Evolutionary conservation across 2,329 filamentous ascomycete species (phyloP).

Genomic region (Dactylellina parvicollis): DNA sequence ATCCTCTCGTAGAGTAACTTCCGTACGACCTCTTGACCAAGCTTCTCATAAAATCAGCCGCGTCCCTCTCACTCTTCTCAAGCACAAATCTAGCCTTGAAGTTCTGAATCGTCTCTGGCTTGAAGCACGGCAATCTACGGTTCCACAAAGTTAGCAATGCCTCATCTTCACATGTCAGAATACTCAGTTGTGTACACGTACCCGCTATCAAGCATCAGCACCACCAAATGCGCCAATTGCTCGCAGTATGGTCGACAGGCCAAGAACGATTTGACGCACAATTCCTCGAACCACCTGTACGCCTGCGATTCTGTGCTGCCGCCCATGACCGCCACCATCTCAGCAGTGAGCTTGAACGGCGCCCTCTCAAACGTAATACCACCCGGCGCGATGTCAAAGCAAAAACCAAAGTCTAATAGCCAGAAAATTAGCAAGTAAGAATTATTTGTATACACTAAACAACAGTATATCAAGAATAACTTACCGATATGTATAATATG

Average conservation of each 20-base stretch:
- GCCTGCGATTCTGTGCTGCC: conserved; percentile 83
- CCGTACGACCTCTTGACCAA: conserved; percentile 89
- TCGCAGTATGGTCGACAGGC: conserved; percentile 85
- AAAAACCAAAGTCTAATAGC: conserved; percentile 86
- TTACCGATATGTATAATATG: conserved; percentile 88
- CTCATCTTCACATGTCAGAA: background rate
- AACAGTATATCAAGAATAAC: conserved; percentile 12
- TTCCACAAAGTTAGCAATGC: background rate
- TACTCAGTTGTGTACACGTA: conserved; percentile 21
- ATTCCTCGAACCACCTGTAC: conserved; percentile 95
- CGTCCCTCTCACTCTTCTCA: conserved; percentile 89
- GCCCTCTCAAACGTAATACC: conserved; percentile 97
- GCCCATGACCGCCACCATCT: conserved; percentile 99
- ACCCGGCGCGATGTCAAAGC: conserved; percentile 97
- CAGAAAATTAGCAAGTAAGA: background rate
- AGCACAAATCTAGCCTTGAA: conserved; percentile 93
- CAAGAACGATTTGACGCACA: conserved; percentile 94
- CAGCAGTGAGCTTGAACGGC: conserved; percentile 95
- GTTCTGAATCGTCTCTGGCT: conserved; percentile 90
- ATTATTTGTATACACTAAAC: background rate
- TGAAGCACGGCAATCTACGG: conserved; percentile 83
- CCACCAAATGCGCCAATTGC: conserved; percentile 87
- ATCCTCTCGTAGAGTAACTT: conserved; percentile 90
- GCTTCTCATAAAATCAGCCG: conserved; percentile 90
- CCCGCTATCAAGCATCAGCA: conserved; percentile 94